Percentiles rank a stretch among this genome's conserved stretches.
Evolutionary conservation across 495 filamentous ascomycete genomes (phyloP).

Genomic region (Xylaria cubensis): DNA sequence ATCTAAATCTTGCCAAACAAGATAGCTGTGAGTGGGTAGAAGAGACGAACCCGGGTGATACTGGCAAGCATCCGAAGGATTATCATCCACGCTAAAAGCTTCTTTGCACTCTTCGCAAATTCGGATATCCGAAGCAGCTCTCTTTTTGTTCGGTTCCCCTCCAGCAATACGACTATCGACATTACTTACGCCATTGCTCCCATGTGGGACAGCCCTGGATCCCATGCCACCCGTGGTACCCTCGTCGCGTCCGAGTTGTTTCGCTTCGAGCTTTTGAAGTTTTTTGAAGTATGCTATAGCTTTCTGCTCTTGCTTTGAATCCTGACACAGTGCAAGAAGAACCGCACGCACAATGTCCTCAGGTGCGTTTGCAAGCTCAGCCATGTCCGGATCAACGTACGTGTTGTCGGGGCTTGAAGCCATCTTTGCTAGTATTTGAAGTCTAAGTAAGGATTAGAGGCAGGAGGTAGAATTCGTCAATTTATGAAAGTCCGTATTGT

Average conservation of each 20-base stretch:
- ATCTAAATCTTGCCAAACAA: background rate
- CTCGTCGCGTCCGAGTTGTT: background rate
- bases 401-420: background rate
- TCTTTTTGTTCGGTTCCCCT: background rate
- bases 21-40: background rate
- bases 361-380: background rate
- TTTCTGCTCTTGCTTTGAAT: slow-evolving; percentile 6
- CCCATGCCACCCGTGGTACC: background rate
- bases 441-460: background rate
- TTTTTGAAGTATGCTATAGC: background rate
- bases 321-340: slow-evolving; percentile 7
- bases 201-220: background rate
- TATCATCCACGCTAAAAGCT: background rate
- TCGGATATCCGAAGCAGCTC: background rate
- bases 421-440: background rate
- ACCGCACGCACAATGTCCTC: slow-evolving; percentile 6
- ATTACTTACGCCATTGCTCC: background rate
- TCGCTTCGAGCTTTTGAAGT: background rate
- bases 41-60: slow-evolving; percentile 11
- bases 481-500: background rate
- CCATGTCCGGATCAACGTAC: background rate
- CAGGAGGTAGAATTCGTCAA: background rate
- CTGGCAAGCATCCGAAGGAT: background rate
- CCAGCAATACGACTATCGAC: background rate
- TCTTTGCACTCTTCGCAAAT: slow-evolving; percentile 1